Base-by-base conservation (phyloP, 345 rosid genomes). In the Euclidium syriacum region DNA sequence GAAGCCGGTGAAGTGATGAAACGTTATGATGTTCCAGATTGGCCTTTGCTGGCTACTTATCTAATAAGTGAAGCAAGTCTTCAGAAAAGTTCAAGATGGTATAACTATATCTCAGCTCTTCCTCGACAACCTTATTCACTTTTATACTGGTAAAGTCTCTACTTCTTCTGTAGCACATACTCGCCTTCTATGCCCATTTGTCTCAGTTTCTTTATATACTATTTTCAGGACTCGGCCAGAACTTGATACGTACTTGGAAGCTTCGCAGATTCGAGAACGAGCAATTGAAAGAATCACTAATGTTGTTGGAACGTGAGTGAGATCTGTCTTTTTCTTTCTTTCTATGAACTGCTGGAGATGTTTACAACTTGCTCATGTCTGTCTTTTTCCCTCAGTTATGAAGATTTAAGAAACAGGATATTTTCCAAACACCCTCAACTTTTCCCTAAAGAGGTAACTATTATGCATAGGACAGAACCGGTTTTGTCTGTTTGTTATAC, bases 81-180 rank as follows among this genome's bases (percentile, higher is more conserved):
- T 34, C 65, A 71, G 69, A 77, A 78, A 35, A 79, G 76, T 47
- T 92, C 98, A 3, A 83, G 88, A 81, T 92, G 98, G 98, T 70
- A 63, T 63, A 87, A 89, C 56, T 92, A 89, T 68, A 89, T 92
- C 50, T 80, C 95, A 0, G 98, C 95, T 42, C 81, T 92, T 51
- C 98, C 96, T 0, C 68, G 75, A 50, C 98, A 89, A 58, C 98
- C 96, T 41, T 92, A 92, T 83, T 89, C 97, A 3, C 97, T 87
- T 52, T 73, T 92, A 43, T 92, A 89, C 78, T 92, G 96, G 97
- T 85, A 72, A 38, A n/a, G 11, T 43, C 46, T 19, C 18, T 42
- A n/a, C 27, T 14, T 24, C 10, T 44, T 19, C 16, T 53, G n/a
- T 23, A 20, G 17, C 38, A 6, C 2, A 11, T 46, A 1, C 11